phyloP scores from a whole-genome alignment of 2,329 filamentous ascomycete genomes.

The Chalaropsis thielavioides region DNA sequence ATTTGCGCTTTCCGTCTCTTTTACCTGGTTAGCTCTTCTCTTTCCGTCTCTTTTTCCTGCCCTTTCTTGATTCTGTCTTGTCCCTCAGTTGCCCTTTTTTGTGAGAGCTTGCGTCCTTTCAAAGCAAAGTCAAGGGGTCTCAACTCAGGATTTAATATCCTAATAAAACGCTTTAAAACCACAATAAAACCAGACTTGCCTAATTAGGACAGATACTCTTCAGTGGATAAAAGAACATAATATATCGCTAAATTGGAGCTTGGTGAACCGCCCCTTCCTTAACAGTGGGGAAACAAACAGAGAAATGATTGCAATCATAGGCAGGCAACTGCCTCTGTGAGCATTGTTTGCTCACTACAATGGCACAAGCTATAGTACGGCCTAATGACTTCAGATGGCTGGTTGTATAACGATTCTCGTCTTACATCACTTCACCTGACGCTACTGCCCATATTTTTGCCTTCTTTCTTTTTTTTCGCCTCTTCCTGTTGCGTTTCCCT shows the following conservation, averaged over 20 bases:
- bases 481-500: neutral
- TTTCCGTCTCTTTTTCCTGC: neutral
- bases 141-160: neutral
- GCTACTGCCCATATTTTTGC: neutral
- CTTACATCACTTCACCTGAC: neutral
- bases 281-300: neutral
- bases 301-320: neutral
- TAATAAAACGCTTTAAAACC: neutral
- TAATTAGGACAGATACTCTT: neutral
- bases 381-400: neutral
- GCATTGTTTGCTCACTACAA: neutral
- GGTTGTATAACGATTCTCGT: neutral
- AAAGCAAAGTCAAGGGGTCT: neutral
- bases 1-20: neutral
- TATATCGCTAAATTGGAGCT: neutral
- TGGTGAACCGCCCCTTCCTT: neutral
- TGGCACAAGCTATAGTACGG: neutral
- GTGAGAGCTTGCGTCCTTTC: constrained; percentile 3
- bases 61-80: neutral
- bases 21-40: neutral
- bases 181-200: neutral
- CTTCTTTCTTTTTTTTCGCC: neutral
- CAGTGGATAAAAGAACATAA: neutral
- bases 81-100: neutral
- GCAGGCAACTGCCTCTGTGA: neutral